Base-by-base conservation (phyloP, 352 stramenopile genomes). In the Phytophthora constricta region DNA sequence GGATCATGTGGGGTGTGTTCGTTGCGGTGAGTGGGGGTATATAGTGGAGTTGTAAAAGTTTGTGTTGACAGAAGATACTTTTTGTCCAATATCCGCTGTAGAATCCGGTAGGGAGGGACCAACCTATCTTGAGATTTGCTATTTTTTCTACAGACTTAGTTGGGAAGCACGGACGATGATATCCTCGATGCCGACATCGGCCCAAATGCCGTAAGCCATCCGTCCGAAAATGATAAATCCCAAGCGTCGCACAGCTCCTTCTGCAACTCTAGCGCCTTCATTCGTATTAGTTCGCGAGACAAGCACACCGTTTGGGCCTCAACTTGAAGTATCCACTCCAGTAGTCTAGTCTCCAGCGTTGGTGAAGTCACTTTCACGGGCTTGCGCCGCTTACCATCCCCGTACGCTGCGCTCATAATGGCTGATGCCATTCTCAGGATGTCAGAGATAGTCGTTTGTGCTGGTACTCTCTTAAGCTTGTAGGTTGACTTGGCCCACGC, bases 1-100 rank as follows among this genome's bases (percentile, higher is more conserved):
- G 82, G 48, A 93, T 96, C 47, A 75, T 94, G 55, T 82, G 73
- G 51, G 87, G 86, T 26, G 90, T 96, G 62, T 93, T 94, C 65
- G 43, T 87, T 26, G 68, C 82, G 55, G 87, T 94, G 46, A 31
- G 86, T 14, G 26, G 53, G 52, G 7, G 52, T 13, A 5, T 48
- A 2, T 42, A 49, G 16, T 57, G 8, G 1, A 63, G 43, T 10
- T 63, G 3, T 59, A 5, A 5, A 37, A 48, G 62, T 48, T 14
- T 37, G n/a, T 47, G 42, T 31, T 27, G n/a, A 19, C 39, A 58
- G 52, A 25, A 45, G 37, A 3, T 45, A 20, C 4, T 4, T 10
- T 48, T 10, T 48, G 20, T 31, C 33, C 31, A 39, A 39, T 39
- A 39, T 39, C 31, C 31, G 31, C 31, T n/a, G n/a, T n/a, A n/a